Evolutionary conservation across 1,284 basidiomycete species (phyloP), one percentile per base, ranked within the genome.

Genomic region (Cystobasidium pallidum): DNA sequence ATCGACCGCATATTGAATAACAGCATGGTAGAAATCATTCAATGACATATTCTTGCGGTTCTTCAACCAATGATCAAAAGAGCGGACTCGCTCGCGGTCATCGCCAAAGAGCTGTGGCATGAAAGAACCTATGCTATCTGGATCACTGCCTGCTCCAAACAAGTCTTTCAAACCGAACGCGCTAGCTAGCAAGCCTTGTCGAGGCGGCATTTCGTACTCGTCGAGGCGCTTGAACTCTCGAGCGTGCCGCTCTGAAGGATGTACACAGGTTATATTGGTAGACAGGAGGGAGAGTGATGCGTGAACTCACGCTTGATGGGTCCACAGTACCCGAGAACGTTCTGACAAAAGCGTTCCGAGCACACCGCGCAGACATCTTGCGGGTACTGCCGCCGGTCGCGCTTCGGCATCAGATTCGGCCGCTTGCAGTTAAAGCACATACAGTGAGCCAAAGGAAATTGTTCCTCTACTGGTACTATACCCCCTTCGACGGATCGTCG

Each of bases 381-480:
- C 17, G 68, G 68, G 51, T 63, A 71, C 24, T 71, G 68, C 34
- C 68, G 19, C 28, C 68, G 24, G 47, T 71, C 68, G 3, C 68
- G 36, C 24, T 49, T 45, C 3, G 68, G 68, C 68, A 71, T 71
- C 3, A 71, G 61, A 24, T 71, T 71, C 8, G 68, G 68, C 34
- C 68, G 30, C 36, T 71, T 71, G 36, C 68, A 71, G 17, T 71
- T 71, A 34, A 71, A 71, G 49, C 68, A 71, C 51, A 41, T 34
- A 26, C 54, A 59, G 36, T 71, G 68, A 15, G 36, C 68, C 15
- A 47, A 28, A 7, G 68, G 68, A 30, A 70, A 62, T 15, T 34
- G 45, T 39, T 66, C 64, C 24, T 64, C 62, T 36, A 64, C 62
- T 36, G 62, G 62, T 30, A 61, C 39, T 15, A 51, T 41, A 3